phyloP scores from a whole-genome alignment of 2,329 filamentous ascomycete genomes.

The Epichloe gansuensis region DNA sequence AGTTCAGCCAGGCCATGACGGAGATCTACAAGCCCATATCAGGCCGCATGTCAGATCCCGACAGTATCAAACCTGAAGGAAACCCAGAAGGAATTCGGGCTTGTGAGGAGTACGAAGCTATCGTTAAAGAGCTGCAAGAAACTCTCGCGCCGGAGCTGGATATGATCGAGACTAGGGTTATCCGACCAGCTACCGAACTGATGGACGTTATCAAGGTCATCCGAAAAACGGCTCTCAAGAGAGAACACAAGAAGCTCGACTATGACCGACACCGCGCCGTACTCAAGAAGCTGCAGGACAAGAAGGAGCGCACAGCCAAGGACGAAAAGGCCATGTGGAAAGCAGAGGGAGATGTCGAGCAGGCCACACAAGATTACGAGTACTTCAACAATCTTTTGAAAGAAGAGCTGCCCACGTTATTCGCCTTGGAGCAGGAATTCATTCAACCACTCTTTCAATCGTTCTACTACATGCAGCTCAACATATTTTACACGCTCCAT shows the following conservation, averaged over 20 bases:
- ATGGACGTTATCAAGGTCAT: constrained; percentile 93
- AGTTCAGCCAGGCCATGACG: constrained; percentile 90
- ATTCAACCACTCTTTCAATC: constrained; percentile 96
- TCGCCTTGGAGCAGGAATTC: constrained; percentile 81
- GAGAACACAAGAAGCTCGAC: constrained; percentile 95
- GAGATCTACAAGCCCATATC: constrained; percentile 99
- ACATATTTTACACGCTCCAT: constrained; percentile 97
- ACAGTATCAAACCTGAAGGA: constrained; percentile 67
- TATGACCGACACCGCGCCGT: constrained; percentile 76
- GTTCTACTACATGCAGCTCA: constrained; percentile 99
- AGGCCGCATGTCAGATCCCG: constrained; percentile 85
- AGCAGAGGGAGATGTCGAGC: constrained; percentile 81
- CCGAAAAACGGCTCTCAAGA: constrained; percentile 76
- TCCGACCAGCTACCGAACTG: constrained; percentile 85
- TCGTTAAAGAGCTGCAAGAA: constrained; percentile 82
- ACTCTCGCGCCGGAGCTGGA: constrained; percentile 85
- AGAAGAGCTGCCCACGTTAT: constrained; percentile 87
- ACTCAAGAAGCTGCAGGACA: constrained; percentile 91
- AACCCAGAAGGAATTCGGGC: constrained; percentile 89
- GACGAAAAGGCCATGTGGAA: constrained; percentile 97
- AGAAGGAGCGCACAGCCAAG: constrained; percentile 92
- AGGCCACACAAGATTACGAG: constrained; percentile 89
- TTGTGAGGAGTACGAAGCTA: constrained; percentile 89
- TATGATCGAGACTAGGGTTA: constrained; percentile 89
- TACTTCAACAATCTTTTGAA: constrained; percentile 97